phyloP scores from a whole-genome alignment of 78 protist genomes.

The Dictyostelium discoideum region dicty_2.7 NC_007089.4:1912501-1913000 shows the following conservation, averaged over 20 bases:
- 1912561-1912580: constrained; percentile 40
- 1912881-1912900: constrained; percentile 3
- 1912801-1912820: constrained; percentile 50
- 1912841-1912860: constrained; percentile 17
- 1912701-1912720: constrained; percentile 31
- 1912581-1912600: constrained; percentile 62
- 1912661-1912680: constrained; percentile 64
- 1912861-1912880: constrained; percentile 37
- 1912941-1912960: constrained; percentile 22
- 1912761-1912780: constrained; percentile 36
- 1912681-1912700: constrained; percentile 62
- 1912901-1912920: constrained; percentile 23
- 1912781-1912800: constrained; percentile 52
- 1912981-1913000: too few relatives aligned
- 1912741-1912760: constrained; percentile 14
- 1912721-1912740: constrained; percentile 44
- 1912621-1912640: constrained; percentile 60
- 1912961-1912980: background rate
- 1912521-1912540: constrained; percentile 53
- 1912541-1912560: constrained; percentile 64
- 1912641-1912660: constrained; percentile 65
- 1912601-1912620: constrained; percentile 68
- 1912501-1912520: constrained; percentile 46
- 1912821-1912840: constrained; percentile 43
- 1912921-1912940: constrained; percentile 35